Evolutionary conservation across 306 rosid genomes (phyloP).

Genomic region (Lotus japonicus): DNA sequence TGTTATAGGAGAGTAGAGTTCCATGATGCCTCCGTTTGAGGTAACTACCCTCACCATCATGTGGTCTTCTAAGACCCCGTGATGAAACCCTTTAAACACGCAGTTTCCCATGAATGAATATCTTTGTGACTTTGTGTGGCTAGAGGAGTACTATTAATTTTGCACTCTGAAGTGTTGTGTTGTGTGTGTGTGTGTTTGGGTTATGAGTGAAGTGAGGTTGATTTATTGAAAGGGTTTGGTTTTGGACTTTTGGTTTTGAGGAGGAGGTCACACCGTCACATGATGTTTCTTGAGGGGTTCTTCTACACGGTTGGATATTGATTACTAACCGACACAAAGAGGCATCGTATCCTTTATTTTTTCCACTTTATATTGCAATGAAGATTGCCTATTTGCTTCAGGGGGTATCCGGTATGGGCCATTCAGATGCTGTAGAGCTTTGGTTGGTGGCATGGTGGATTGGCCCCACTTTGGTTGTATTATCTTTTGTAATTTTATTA

Average conservation of each 20-base stretch:
- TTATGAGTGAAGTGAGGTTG: background rate
- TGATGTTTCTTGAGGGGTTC: slow-evolving; percentile 35
- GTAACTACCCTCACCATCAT: slow-evolving; percentile 53
- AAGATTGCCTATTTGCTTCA: background rate
- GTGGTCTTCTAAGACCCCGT: slow-evolving; percentile 12
- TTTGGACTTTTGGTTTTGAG: background rate
- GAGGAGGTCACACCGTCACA: too few species aligned
- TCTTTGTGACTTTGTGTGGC: background rate
- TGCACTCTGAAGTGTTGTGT: too few species aligned
- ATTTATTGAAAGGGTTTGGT: background rate
- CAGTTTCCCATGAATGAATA: slow-evolving; percentile 61
- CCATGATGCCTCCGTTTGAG: slow-evolving; percentile 70
- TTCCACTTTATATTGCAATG: background rate
- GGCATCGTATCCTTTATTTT: slow-evolving; percentile 43
- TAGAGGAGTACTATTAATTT: too few species aligned
- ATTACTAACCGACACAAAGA: slow-evolving; percentile 49
- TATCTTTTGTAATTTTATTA: background rate
- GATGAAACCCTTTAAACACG: slow-evolving; percentile 42
- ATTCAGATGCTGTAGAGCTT: background rate
- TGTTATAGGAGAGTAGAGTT: slow-evolving; percentile 52
- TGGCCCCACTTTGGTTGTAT: slow-evolving; percentile 29
- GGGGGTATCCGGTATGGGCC: background rate
- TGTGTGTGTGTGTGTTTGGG: background rate
- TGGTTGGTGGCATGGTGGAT: slow-evolving; percentile 14
- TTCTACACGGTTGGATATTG: too few species aligned